Conservation (phyloP, 768 basidiomycete genomes). For the Hemileccinum rubropunctum region DNA sequence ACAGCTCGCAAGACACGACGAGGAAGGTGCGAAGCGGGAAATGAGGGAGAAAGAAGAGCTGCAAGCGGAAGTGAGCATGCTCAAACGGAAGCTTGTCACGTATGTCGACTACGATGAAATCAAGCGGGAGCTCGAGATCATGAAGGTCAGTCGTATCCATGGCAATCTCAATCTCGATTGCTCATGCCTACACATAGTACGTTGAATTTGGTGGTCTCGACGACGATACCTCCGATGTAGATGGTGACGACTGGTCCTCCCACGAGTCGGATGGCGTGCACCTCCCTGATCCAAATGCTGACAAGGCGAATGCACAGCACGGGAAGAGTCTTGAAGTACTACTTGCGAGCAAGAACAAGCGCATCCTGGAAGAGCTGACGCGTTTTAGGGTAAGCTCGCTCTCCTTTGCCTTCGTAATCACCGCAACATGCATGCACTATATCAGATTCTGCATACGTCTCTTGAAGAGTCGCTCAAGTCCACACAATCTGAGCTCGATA, state of each 20-base stretch:
- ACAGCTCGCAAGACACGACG: slow-evolving; percentile 17
- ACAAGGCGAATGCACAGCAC: slow-evolving; percentile 71
- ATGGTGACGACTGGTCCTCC: slow-evolving; percentile 47
- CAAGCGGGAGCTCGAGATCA: slow-evolving; percentile 96
- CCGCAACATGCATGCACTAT: not conserved
- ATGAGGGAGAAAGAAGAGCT: slow-evolving; percentile 30
- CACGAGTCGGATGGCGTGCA: slow-evolving; percentile 50
- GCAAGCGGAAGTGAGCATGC: slow-evolving; percentile 62
- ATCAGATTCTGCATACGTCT: slow-evolving; percentile 78
- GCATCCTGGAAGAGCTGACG: slow-evolving; percentile 88
- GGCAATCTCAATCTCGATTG: not conserved
- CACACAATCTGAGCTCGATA: slow-evolving; percentile 55
- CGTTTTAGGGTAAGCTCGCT: slow-evolving; percentile 66
- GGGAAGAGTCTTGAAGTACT: slow-evolving; percentile 88
- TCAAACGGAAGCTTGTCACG: slow-evolving; percentile 66
- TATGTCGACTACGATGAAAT: slow-evolving; percentile 93
- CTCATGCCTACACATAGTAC: slow-evolving; percentile 50
- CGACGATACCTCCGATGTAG: slow-evolving; percentile 49
- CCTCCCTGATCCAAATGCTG: slow-evolving; percentile 87
- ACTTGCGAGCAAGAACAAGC: slow-evolving; percentile 91
- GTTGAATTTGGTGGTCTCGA: slow-evolving; percentile 95
- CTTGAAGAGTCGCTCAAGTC: slow-evolving; percentile 66
- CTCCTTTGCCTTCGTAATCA: not conserved
- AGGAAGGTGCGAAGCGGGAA: slow-evolving; percentile 15
- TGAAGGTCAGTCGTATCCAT: slow-evolving; percentile 66